phyloP scores from a whole-genome alignment of 192 early-diverging fungal species.

The Radiomyces spectabilis region DNA sequence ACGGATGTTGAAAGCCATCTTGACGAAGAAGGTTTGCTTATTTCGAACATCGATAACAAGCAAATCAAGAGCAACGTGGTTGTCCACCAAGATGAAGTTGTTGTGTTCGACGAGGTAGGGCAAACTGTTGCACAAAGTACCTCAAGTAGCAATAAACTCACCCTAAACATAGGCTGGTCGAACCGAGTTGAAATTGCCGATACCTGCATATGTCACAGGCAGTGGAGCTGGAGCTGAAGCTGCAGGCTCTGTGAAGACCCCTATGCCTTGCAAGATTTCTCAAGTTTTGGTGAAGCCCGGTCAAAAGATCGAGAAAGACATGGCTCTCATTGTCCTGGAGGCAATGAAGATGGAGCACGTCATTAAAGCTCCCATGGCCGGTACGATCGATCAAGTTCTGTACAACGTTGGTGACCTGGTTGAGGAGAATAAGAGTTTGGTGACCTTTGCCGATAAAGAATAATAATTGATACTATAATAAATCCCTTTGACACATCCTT shows the following conservation, averaged over 20 bases:
- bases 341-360: constrained; percentile 99
- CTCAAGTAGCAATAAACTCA: background rate
- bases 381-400: constrained; percentile 63
- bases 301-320: constrained; percentile 72
- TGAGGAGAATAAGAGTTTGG: constrained; percentile 72
- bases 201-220: constrained; percentile 45
- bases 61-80: constrained; percentile 56
- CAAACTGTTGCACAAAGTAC: background rate
- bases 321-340: constrained; percentile 79
- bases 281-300: constrained; percentile 71
- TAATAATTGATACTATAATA: background rate
- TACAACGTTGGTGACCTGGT: constrained; percentile 87
- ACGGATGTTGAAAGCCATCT: constrained; percentile 31
- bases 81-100: constrained; percentile 48
- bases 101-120: constrained; percentile 54
- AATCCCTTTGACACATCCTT: background rate
- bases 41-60: constrained; percentile 58
- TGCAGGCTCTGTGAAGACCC: constrained; percentile 70
- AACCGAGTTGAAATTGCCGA: constrained; percentile 45
- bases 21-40: constrained; percentile 36
- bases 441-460: constrained; percentile 59
- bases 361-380: constrained; percentile 71
- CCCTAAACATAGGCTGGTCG: constrained; percentile 38
- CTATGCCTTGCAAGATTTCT: constrained; percentile 97
- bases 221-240: constrained; percentile 34